Conservation (phyloP, 768 basidiomycete genomes). For the Xerocomellus dryophilus region DNA sequence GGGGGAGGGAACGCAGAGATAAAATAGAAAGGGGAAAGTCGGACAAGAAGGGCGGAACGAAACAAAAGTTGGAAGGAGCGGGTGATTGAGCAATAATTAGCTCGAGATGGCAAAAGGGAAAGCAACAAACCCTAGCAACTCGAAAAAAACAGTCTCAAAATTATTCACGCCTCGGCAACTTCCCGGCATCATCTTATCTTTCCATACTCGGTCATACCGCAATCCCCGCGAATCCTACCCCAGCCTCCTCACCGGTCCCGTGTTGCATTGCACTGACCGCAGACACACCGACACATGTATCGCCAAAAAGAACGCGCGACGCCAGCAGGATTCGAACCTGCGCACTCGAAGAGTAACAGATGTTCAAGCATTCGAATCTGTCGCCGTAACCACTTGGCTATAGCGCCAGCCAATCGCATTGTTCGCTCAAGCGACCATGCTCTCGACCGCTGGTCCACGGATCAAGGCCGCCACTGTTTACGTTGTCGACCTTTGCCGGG, state of each 20-base stretch:
- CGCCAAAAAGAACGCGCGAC: conserved; percentile 37
- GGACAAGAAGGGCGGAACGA: conserved; percentile 5
- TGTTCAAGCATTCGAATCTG: conserved; percentile 53
- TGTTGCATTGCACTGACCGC: neutral
- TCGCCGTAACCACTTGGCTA: conserved; percentile 80
- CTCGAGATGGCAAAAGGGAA: conserved; percentile 18
- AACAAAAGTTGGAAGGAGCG: conserved; percentile 23
- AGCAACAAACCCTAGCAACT: neutral
- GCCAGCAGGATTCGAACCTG: conserved; percentile 68
- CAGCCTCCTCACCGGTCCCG: too few relatives aligned
- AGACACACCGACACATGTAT: neutral
- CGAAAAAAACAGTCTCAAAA: neutral
- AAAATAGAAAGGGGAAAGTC: conserved; percentile 1
- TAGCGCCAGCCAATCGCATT: conserved; percentile 36
- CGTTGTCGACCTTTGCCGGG: too few relatives aligned
- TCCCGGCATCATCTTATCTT: conserved; percentile 13
- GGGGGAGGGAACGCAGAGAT: conserved; percentile 3
- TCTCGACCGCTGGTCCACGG: neutral
- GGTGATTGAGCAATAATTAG: conserved; percentile 26
- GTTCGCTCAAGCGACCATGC: too few relatives aligned
- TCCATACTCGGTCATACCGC: conserved; percentile 11
- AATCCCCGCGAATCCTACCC: conserved; percentile 11
- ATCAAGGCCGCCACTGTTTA: too few relatives aligned
- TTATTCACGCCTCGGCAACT: conserved; percentile 20
- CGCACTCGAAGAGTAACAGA: conserved; percentile 69